Evolutionary conservation across 2,329 filamentous ascomycete species (phyloP).

Genomic region (Trichoderma hamatum): DNA sequence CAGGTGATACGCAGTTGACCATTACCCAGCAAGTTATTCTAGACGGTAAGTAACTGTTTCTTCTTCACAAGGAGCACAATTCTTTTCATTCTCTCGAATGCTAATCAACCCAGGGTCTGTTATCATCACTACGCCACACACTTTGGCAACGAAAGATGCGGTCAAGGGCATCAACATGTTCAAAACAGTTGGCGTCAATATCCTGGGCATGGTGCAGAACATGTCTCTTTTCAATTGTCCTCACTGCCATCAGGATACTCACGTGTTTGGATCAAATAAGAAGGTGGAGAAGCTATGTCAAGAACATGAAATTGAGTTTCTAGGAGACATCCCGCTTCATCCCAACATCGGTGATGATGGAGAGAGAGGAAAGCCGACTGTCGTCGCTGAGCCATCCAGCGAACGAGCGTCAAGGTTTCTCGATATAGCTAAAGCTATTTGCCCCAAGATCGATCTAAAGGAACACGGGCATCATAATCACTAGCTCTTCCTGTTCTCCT

Average conservation of each 20-base stretch:
- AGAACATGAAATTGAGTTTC: slow-evolving; percentile 73
- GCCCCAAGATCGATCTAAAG: slow-evolving; percentile 46
- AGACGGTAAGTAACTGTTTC: slow-evolving; percentile 60
- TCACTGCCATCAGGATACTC: slow-evolving; percentile 72
- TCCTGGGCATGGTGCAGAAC: slow-evolving; percentile 88
- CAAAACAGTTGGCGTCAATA: slow-evolving; percentile 76
- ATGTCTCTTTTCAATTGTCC: slow-evolving; percentile 87
- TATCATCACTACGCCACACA: slow-evolving; percentile 91
- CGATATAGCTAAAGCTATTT: slow-evolving; percentile 64
- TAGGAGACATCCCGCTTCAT: slow-evolving; percentile 89
- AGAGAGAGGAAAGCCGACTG: slow-evolving; percentile 83
- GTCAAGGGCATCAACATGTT: slow-evolving; percentile 94
- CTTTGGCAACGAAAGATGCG: slow-evolving; percentile 88
- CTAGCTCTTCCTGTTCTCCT: background rate
- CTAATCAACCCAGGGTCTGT: slow-evolving; percentile 61
- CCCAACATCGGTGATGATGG: slow-evolving; percentile 84
- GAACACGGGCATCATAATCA: background rate
- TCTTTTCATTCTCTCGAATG: slow-evolving; percentile 19
- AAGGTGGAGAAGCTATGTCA: slow-evolving; percentile 70
- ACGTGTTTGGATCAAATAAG: slow-evolving; percentile 71
- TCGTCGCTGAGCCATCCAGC: slow-evolving; percentile 82
- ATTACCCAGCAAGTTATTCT: slow-evolving; percentile 93
- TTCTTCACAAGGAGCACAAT: background rate
- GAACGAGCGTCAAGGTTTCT: slow-evolving; percentile 72
- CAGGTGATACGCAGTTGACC: slow-evolving; percentile 94